These are phyloP conservation scores for Colletotrichum sp. DNA, from an alignment of 2,329 filamentous ascomycete species.

Conservation along the genomic window DNA sequence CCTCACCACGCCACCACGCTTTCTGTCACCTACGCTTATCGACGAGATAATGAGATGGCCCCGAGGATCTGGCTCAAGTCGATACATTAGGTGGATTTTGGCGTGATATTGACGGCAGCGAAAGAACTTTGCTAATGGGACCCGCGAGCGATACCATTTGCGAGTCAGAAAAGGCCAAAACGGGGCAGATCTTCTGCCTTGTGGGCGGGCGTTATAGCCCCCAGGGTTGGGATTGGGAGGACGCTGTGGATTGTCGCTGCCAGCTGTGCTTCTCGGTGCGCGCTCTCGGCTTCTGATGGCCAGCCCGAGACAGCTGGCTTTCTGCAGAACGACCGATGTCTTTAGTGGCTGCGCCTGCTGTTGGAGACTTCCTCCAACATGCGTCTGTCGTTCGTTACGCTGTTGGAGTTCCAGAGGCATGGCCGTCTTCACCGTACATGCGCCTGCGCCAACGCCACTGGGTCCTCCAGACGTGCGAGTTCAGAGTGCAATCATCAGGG, in stretches of 20 bases:
- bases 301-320: not conserved
- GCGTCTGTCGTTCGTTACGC: not conserved
- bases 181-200: constrained; percentile 1
- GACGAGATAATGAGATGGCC: not conserved
- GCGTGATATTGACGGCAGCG: not conserved
- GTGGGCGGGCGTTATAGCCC: not conserved
- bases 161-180: not conserved
- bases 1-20: not conserved
- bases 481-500: not conserved
- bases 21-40: not conserved
- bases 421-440: not conserved
- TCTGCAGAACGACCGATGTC: not conserved
- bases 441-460: not conserved
- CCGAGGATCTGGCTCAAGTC: not conserved
- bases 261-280: not conserved
- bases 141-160: not conserved
- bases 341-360: not conserved
- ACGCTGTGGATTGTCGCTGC: not conserved
- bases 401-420: not conserved
- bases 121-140: not conserved
- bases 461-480: not conserved
- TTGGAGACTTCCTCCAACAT: not conserved
- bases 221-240: not conserved
- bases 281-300: not conserved
- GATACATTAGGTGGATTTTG: not conserved